These are phyloP conservation scores for Penicillium bovifimosum DNA, from an alignment of 495 filamentous ascomycete genomes.

Conservation along the genomic window DNA sequence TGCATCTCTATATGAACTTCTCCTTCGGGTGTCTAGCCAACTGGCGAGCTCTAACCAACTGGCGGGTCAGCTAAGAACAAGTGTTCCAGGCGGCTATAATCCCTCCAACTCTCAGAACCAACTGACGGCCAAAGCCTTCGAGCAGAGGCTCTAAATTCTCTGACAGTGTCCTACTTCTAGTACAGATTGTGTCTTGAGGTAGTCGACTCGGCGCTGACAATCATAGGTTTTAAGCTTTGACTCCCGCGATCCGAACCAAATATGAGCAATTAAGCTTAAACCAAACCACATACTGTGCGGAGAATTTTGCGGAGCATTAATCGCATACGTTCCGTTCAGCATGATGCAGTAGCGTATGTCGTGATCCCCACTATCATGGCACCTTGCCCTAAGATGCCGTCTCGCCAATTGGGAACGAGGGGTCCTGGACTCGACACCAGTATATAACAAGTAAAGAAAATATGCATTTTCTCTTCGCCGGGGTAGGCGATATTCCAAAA, in stretches of 20 bases:
- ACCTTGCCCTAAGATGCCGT: constrained; percentile 3
- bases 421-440: not conserved
- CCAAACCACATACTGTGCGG: not conserved
- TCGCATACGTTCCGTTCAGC: not conserved
- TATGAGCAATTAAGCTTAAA: not conserved
- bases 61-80: too few relatives aligned
- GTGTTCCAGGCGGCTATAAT: too few relatives aligned
- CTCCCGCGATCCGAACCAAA: not conserved
- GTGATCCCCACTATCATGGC: constrained; percentile 24
- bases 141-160: too few relatives aligned
- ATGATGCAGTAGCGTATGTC: constrained; percentile 9
- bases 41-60: too few relatives aligned
- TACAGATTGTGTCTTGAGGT: too few relatives aligned
- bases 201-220: too few relatives aligned
- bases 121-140: too few relatives aligned
- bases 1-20: too few relatives aligned
- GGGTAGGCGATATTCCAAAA: not conserved
- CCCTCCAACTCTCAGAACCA: too few relatives aligned
- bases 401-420: not conserved
- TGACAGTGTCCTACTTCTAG: too few relatives aligned
- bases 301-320: not conserved
- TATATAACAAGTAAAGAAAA: not conserved
- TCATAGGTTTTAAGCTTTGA: not conserved
- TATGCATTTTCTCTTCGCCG: not conserved
- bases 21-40: too few relatives aligned